phyloP scores from a whole-genome alignment of 129 eudicot species.

The Lonicera japonica region DNA sequence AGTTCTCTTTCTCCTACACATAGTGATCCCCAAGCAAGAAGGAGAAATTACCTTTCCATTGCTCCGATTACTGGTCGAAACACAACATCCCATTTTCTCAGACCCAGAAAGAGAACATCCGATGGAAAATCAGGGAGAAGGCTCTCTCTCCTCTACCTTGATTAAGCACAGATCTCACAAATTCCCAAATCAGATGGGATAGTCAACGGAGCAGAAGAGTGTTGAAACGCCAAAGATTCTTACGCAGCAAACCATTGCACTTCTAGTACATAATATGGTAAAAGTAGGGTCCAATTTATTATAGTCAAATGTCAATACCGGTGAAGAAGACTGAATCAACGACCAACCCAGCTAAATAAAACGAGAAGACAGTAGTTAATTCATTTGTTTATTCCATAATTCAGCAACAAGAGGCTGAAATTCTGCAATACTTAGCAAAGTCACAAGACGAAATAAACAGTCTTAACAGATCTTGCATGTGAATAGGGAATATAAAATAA shows the following conservation, averaged over 20 bases:
- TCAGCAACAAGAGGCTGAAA: constrained; percentile 8
- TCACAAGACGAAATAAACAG: constrained; percentile 12
- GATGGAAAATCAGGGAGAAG: constrained; percentile 18
- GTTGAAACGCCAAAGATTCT: constrained; percentile 25
- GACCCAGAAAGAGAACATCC: constrained; percentile 33
- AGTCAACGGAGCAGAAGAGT: constrained; percentile 11
- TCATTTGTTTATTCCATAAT: constrained; percentile 17
- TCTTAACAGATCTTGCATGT: constrained; percentile 49
- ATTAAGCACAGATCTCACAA: constrained; percentile 20
- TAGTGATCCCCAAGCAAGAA: constrained; percentile 50
- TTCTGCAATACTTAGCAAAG: constrained; percentile 17
- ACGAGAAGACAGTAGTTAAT: constrained; percentile 13
- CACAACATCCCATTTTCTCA: constrained; percentile 83
- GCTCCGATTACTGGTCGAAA: constrained; percentile 78
- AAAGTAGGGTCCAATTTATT: constrained; percentile 14
- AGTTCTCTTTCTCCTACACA: constrained; percentile 41
- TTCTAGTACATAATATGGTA: constrained; percentile 6
- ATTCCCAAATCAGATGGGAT: constrained; percentile 8
- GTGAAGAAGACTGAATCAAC: constrained; percentile 7
- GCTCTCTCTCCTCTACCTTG: constrained; percentile 13
- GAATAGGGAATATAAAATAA: constrained; percentile 34
- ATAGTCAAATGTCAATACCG: constrained; percentile 44
- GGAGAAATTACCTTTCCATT: constrained; percentile 64
- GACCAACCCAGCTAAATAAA: constrained; percentile 27
- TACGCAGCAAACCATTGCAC: constrained; percentile 14